Evolutionary conservation across 495 filamentous ascomycete genomes (phyloP), one percentile per base, ranked within the genome.

Genomic region (Daldinia loculata): DNA sequence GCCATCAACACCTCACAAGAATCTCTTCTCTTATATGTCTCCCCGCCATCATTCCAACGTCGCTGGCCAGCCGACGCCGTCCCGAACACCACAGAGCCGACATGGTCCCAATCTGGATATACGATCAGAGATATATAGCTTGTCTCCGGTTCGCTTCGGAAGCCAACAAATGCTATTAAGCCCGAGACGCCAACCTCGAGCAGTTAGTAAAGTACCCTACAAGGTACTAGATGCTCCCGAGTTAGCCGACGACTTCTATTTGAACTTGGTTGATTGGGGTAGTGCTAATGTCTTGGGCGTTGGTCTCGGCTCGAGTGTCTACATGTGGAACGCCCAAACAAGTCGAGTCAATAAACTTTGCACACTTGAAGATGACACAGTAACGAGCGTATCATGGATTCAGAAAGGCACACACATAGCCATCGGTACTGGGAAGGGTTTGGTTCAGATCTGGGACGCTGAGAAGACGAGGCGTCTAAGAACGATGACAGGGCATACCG

Each of bases 231-330:
- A 99, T 84, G 95, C 96, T 0, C 95, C 95, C 14, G 95, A 98
- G 67, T 79, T 99, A 15, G 94, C 94, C 29, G 95, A 99, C 72
- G 96, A 99, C 77, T 99, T 98, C 78, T 99, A 99, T 73, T 82
- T 99, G 32, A 99, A 99, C 72, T 80, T 99, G 27, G 94, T 99
- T 2, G 95, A 99, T 72, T 99, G 95, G 95, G 95, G 96, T n/a
- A 95, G 91, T 72, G 93, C 90, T 69, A 95, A 98, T 80, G 89
- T 97, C 24, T 81, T 99, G 7, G 96, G 93, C 14, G 95, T 99
- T 30, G 95, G 95, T 0, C 80, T 99, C 48, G 94, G 93, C 17
- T 92, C 89, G 30, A 95, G 92, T 57, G 95, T 99, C n/a, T 99
- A 98, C 75, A 95, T 98, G 92, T 99, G 95, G 94, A 96, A 97